phyloP scores from a whole-genome alignment of 176 grass and related monocot species.

The Alopecurus myosuroides region DNA sequence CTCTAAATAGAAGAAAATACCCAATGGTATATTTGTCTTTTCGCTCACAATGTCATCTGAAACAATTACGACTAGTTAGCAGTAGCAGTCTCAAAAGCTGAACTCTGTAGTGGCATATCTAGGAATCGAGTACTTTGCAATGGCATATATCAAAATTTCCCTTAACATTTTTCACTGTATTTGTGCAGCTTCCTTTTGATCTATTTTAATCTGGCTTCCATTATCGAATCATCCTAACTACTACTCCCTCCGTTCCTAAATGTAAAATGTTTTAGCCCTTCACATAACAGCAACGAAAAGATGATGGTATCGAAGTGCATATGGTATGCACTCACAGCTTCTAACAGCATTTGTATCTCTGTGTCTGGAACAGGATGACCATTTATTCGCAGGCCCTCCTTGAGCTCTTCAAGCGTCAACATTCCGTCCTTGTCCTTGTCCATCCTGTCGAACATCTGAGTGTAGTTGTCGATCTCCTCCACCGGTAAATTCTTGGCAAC shows the following conservation, averaged over 20 bases:
- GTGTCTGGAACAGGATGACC: slow-evolving; percentile 52
- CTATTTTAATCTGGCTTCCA: background rate
- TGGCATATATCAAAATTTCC: background rate
- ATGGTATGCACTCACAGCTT: slow-evolving; percentile 59
- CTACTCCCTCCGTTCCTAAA: too few species aligned
- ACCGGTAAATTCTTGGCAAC: slow-evolving; percentile 57
- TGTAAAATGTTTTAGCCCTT: too few species aligned
- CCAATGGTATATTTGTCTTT: background rate
- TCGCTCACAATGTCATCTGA: background rate
- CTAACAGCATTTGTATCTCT: slow-evolving; percentile 75
- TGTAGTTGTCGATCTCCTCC: slow-evolving; percentile 63
- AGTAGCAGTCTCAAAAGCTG: background rate
- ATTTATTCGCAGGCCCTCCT: slow-evolving; percentile 59
- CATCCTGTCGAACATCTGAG: slow-evolving; percentile 77
- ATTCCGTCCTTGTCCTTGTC: slow-evolving; percentile 67
- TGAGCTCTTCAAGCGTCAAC: slow-evolving; percentile 71
- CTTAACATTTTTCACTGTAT: background rate
- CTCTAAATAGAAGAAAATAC: background rate
- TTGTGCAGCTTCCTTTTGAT: slow-evolving; percentile 8
- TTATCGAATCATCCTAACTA: background rate
- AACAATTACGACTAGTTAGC: background rate
- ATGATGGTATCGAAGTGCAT: background rate
- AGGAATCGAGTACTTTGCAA: background rate
- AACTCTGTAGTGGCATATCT: background rate
- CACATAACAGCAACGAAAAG: background rate